Percentiles rank a stretch among this genome's conserved stretches.
Conservation (phyloP, 352 stramenopile species). For the Phytopythium vexans region DNA sequence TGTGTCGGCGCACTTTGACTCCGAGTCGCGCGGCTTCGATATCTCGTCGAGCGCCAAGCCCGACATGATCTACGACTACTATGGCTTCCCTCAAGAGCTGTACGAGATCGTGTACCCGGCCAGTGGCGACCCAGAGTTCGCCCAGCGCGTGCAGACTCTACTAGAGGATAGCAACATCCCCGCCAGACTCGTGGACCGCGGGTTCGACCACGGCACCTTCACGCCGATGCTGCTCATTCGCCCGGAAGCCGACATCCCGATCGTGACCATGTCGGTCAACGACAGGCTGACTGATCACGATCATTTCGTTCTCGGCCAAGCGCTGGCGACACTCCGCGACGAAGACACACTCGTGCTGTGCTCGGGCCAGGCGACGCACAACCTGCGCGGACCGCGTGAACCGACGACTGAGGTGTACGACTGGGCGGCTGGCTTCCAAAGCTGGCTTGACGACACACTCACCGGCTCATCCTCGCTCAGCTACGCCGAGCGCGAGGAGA, state of each 20-base stretch:
- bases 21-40: slow-evolving; percentile 28
- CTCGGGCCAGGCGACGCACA: slow-evolving; percentile 51
- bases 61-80: slow-evolving; percentile 89
- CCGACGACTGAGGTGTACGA: neutral
- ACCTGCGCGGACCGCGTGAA: slow-evolving; percentile 21
- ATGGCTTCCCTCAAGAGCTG: slow-evolving; percentile 77
- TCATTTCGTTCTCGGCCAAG: slow-evolving; percentile 57
- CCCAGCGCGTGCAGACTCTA: slow-evolving; percentile 57
- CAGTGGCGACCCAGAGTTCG: slow-evolving; percentile 65
- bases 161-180: slow-evolving; percentile 48
- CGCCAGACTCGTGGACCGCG: slow-evolving; percentile 43
- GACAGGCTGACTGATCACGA: slow-evolving; percentile 23
- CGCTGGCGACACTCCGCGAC: slow-evolving; percentile 42
- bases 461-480: slow-evolving; percentile 13
- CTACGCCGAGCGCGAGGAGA: slow-evolving; percentile 18
- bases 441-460: slow-evolving; percentile 34
- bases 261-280: slow-evolving; percentile 80
- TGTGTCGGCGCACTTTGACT: slow-evolving; percentile 86
- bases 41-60: slow-evolving; percentile 51
- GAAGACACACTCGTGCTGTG: slow-evolving; percentile 75
- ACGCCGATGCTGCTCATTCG: slow-evolving; percentile 90
- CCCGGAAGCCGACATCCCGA: slow-evolving; percentile 82
- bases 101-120: slow-evolving; percentile 87
- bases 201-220: slow-evolving; percentile 92
- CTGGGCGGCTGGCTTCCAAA: slow-evolving; percentile 32